Evolutionary conservation across 78 protist genomes (phyloP), one percentile per base, ranked within the genome.

Genomic region (Dictyostelium citrinum): DNA sequence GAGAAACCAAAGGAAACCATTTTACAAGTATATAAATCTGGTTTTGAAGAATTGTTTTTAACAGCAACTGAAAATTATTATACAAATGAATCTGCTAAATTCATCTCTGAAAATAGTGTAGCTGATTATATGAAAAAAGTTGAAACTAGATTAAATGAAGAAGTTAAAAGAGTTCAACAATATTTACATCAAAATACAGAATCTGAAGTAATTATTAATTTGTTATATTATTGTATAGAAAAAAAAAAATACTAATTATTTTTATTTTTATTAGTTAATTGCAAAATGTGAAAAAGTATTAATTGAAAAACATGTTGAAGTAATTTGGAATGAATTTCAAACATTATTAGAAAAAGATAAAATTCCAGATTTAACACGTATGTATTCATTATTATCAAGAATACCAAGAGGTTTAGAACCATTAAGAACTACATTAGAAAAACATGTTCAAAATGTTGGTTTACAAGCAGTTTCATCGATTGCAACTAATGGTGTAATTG

Each of bases 61-160:
- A n/a, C 84, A 11, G 92, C 95, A 45, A 95, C 97, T 5, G 97
- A 96, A 27, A 75, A 37, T 29, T 96, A 91, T 81, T 96, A 96
- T 74, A 64, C 84, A n/a, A 72, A 68, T 41, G 97, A 96, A 64
- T 83, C 97, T 5, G 61, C 51, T 17, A 75, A 75, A 70, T 95
- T 96, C 58, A 85, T 96, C 45, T 86, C 95, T n/a, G 81, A 78
- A 31, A 95, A 96, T 90, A 81, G 83, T 33, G 88, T 95, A 17
- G 81, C 95, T 70, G 97, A 96, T 24, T 96, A 96, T 72, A 96
- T 96, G 97, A 96, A 91, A 61, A 96, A 96, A 70, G 95, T 93
- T 31, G 97, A 95, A 83, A 55, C 49, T 60, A 75, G 98, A n/a
- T 60, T 97, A 24, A 96, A 45, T 20, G 96, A 96, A 77, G 98